Base-by-base conservation (phyloP, 1,139 yeast species). In the Yamadazyma siamensis region DNA sequence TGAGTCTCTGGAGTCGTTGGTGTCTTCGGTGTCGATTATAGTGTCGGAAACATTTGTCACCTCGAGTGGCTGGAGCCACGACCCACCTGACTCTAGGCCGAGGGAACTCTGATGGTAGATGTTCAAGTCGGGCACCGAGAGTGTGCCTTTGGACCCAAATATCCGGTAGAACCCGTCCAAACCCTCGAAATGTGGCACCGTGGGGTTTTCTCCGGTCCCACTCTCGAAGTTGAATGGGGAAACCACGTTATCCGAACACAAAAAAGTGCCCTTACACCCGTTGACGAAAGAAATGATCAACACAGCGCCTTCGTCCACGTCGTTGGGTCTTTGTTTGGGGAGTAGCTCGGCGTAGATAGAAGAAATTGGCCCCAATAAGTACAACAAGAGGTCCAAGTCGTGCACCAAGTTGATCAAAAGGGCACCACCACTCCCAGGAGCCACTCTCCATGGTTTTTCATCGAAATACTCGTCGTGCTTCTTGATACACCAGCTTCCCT, bases 191-290 rank as follows among this genome's bases (percentile, higher is more conserved):
- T 46, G 50, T 3, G 72, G 72, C 18, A 65, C 50, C 16, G 55
- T 55, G 3, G 71, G 71, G 36, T 65, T 65, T 43, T 65, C 71
- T 10, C 71, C 71, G 0, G 71, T 65, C 4, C 66, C 65, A 4
- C 52, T 49, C 43, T 65, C 71, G 36, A 65, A 65, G 47, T 58
- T 61, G 35, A 61, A 65, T 6, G 71, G 71, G 2, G 68, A 61
- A 2, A 61, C 54, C 11, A 62, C 67, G 38, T 63, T 65, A 39
- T 65, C 72, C 7, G 66, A 52, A 38, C 71, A 65, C 23, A 65
- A 46, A 38, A 65, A 65, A 3, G 71, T 64, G 2, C 71, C 72
- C 27, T 64, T 53, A 27, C 59, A 50, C 3, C 71, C 72, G 38
- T 49, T 56, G 20, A 56, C 59, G 39, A 65, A 65, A 15, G 56